Base-by-base conservation (phyloP, 768 basidiomycete species). In the Dioszegia crocea region DNA sequence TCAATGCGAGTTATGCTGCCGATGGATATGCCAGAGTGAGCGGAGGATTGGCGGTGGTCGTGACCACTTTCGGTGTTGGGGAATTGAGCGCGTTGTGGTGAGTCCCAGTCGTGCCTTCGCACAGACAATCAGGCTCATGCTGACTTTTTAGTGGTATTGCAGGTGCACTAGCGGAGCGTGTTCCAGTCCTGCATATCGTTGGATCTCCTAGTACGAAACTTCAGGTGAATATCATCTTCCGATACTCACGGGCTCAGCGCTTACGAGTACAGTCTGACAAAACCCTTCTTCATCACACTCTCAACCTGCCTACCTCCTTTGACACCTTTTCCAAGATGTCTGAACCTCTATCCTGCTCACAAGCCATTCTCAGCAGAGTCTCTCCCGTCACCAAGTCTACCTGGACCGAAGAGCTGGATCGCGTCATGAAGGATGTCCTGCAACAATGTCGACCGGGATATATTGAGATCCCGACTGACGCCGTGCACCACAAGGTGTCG, bases 1-100 rank as follows among this genome's bases (percentile, higher is more conserved):
- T 74, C 19, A 74, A 71, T 51, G 66, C 73, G 46, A 82, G 89
- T 0, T 96, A 96, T 76, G 92, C 92, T 16, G 89, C 89, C 0
- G 91, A 93, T 70, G 92, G 92, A 11, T 94, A 94, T 75, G 89
- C 92, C 19, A 83, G 93, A 57, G 85, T 92, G 52, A 93, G 91
- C 64, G 84, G 86, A 41, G 61, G 49, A 33, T 65, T 75, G 45
- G 67, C 68, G 2, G 76, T 69, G 81, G 83, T 65, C 31, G 63
- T 73, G 30, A 94, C 92, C 11, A 96, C 80, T 1, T 94, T 92
- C 64, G 92, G 92, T 55, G 92, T 96, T n/a, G 92, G 92, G 16
- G 92, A 96, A 74, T 78, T 94, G 43, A 88, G 86, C 39, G 91
- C 91, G 3, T 85, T 88, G 33, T 73, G 71, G 67, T 69, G 40